Evolutionary conservation across 164 flowering plant species (phyloP), one percentile per base, ranked within the genome.

Genomic region (Malania oleifera): DNA sequence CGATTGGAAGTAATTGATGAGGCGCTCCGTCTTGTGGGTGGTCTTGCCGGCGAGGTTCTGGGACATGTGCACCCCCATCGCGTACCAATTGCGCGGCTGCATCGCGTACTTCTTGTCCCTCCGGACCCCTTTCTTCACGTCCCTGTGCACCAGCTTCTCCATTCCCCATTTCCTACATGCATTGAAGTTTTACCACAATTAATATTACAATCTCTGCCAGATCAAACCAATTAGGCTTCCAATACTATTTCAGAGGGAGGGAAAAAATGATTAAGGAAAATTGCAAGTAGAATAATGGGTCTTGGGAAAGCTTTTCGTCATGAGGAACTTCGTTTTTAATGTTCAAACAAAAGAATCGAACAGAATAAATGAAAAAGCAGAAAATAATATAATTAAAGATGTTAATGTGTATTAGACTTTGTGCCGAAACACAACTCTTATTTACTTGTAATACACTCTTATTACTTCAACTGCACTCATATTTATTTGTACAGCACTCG

Each of bases 31-130:
- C 65, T 73, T 84, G 80, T 86, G 89, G 8, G 63, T 73, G 1
- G 91, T 77, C 71, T 70, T 81, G 1, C 99, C 95, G 0, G 22
- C 63, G 0, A 81, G 6, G 66, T 93, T 80, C 68, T 83, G 82
- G 0, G 97, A 84, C 95, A 86, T 78, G 77, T 93, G 99, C 20
- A 93, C 99, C 11, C 97, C 99, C 0, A 95, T 75, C 0, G 93
- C 93, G 29, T 71, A 74, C 60, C 81, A 88, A 19, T 73, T 75
- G 0, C 96, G 78, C 5, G 97, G 88, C 60, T 86, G 97, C 29
- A 90, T 73, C 1, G 88, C 99, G 38, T 95, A 95, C 56, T 95
- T 95, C 0, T 95, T 73, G 69, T 95, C 96, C 73, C 95, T 80
- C 62, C 97, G 70, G 7, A 77, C 67, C 7, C 87, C 93, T 61